Evolutionary conservation across 208 protist genomes (phyloP).

Genomic region (Strigomonas oncopelti): DNA sequence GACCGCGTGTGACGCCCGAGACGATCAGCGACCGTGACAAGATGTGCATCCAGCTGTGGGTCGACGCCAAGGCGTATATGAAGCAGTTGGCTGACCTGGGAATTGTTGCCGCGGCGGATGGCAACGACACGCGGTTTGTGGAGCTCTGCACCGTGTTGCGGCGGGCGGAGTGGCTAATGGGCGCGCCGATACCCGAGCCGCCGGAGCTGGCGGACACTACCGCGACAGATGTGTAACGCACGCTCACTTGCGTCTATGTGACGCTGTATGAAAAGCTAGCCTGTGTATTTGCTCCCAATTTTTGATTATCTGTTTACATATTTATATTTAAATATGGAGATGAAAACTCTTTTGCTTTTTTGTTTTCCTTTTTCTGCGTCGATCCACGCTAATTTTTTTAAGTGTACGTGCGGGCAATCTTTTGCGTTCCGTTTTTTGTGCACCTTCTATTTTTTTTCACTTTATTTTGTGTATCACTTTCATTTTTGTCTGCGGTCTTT

Average conservation of each 20-base stretch:
- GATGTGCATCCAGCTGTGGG: slow-evolving; percentile 81
- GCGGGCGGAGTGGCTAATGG: slow-evolving; percentile 77
- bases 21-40: slow-evolving; percentile 82
- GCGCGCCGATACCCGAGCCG: slow-evolving; percentile 62
- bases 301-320: no score
- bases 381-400: no score
- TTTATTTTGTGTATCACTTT: neutral
- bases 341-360: no score
- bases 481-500: neutral
- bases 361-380: no score
- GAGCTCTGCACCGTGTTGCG: slow-evolving; percentile 40
- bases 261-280: no score
- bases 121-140: slow-evolving; percentile 18
- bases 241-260: no score
- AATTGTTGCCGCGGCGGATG: slow-evolving; percentile 8
- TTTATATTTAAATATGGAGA: no score
- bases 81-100: slow-evolving; percentile 11
- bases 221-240: no score
- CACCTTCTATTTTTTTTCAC: neutral
- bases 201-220: slow-evolving; percentile 43
- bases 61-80: slow-evolving; percentile 63
- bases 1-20: slow-evolving; percentile 36
- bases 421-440: no score
- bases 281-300: no score
- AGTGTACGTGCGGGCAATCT: no score